Conservation (phyloP, 495 filamentous ascomycete genomes). For the Podospora fimiseda region DNA sequence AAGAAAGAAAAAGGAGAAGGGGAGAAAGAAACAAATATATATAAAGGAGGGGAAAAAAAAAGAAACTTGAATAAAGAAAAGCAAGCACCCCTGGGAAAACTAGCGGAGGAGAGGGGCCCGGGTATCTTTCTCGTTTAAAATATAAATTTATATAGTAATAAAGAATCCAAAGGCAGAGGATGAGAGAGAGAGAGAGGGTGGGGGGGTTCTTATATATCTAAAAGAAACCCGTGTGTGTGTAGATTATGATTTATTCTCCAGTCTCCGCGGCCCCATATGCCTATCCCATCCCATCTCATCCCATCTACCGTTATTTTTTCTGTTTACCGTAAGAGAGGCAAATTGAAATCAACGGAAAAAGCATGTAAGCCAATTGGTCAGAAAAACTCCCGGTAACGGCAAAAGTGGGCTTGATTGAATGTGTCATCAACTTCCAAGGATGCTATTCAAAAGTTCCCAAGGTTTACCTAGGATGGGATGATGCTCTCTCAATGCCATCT, state of each 20-base stretch:
- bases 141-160: neutral
- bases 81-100: neutral
- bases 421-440: too few relatives aligned
- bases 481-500: too few relatives aligned
- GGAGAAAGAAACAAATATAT: neutral
- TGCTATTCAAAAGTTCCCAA: neutral
- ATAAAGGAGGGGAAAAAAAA: neutral
- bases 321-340: too few relatives aligned
- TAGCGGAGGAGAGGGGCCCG: neutral
- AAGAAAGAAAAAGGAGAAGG: neutral
- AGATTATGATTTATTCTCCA: too few relatives aligned
- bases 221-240: too few relatives aligned
- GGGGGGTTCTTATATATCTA: too few relatives aligned
- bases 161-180: too few relatives aligned
- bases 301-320: too few relatives aligned
- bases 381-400: neutral
- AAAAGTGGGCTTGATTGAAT: too few relatives aligned
- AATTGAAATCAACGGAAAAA: neutral
- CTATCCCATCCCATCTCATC: neutral
- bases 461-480: neutral
- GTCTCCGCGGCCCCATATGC: too few relatives aligned
- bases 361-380: neutral
- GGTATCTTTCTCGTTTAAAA: neutral
- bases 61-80: slow-evolving; percentile 2
- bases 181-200: too few relatives aligned